phyloP scores from a whole-genome alignment of 2,329 filamentous ascomycete species.

The Aspergillus fijiensis region DNA sequence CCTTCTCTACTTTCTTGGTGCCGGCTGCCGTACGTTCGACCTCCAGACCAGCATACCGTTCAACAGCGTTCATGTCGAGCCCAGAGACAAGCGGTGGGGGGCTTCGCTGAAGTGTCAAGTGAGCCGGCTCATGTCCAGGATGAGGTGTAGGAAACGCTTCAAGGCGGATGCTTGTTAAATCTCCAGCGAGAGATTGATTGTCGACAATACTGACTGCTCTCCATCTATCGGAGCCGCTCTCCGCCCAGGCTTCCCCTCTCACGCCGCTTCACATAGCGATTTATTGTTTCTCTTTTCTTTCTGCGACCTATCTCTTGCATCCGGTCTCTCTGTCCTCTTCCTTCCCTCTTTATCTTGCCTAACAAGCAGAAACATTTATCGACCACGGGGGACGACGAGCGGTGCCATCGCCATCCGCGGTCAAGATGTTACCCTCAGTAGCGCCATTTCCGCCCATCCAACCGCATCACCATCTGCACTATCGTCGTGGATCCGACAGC shows the following conservation, averaged over 20 bases:
- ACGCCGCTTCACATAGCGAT: conserved; percentile 5
- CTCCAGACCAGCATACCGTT: conserved; percentile 17
- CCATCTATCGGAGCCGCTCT: conserved; percentile 18
- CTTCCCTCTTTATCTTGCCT: neutral
- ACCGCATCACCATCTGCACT: conserved; percentile 41
- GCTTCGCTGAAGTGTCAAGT: conserved; percentile 31
- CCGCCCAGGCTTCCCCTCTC: conserved; percentile 13
- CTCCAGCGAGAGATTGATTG: conserved; percentile 28
- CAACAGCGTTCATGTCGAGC: conserved; percentile 30
- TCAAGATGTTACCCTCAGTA: conserved; percentile 52
- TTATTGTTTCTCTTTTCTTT: conserved; percentile 4
- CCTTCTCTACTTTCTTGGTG: conserved; percentile 2
- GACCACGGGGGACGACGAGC: conserved; percentile 15
- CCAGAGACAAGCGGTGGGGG: conserved; percentile 24
- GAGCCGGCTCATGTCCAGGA: conserved; percentile 36
- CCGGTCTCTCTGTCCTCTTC: neutral
- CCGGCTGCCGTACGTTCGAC: conserved; percentile 13
- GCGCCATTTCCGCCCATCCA: conserved; percentile 45
- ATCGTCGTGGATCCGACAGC: conserved; percentile 32
- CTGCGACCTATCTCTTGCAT: conserved; percentile 1
- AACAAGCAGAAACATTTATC: neutral
- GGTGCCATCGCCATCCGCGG: conserved; percentile 7
- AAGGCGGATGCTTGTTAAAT: conserved; percentile 44
- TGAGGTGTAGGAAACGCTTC: conserved; percentile 47
- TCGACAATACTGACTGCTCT: conserved; percentile 22